Base-by-base conservation (phyloP, 257 asterid genomes). In the Solanum commersonii region DNA sequence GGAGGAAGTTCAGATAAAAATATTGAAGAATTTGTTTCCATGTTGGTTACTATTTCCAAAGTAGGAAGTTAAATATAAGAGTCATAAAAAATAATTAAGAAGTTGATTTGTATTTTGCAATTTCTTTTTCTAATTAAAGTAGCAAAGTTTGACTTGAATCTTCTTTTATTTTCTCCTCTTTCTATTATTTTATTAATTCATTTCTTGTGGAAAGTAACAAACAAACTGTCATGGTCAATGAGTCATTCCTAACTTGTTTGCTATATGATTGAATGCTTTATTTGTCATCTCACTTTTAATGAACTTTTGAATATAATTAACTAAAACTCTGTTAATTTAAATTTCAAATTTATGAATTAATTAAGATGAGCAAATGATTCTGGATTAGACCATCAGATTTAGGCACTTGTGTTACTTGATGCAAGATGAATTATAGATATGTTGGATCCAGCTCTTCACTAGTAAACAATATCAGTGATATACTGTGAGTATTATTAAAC, bases 1-100 rank as follows among this genome's bases (percentile, higher is more conserved):
- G 91, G 91, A 8, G 94, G 94, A 10, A 92, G 92, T 77, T 91
- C 94, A 0, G 94, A 93, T 25, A 84, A 37, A 27, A 92, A 90
- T 10, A 87, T 92, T 67, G 15, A 88, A 12, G 92, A 85, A 35
- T 87, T 93, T 40, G 90, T 88, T 40, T 31, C 29, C 34, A n/a
- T n/a, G n/a, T n/a, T n/a, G n/a, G n/a, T n/a, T n/a, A n/a, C n/a
- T n/a, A n/a, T n/a, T n/a, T n/a, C n/a, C n/a, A n/a, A n/a, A n/a
- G n/a, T n/a, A n/a, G n/a, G n/a, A n/a, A n/a, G n/a, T n/a, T n/a
- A n/a, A n/a, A n/a, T n/a, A n/a, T n/a, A n/a, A n/a, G n/a, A n/a
- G 22, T 6, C 49, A 74, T 38, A 23, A 38, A 7, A n/a, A 13
- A 13, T n/a, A 13, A 37, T 23, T 29, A 37, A 40, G 84, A 6